phyloP scores from a whole-genome alignment of 345 rosid genomes.

The Physaria fendleri region DNA sequence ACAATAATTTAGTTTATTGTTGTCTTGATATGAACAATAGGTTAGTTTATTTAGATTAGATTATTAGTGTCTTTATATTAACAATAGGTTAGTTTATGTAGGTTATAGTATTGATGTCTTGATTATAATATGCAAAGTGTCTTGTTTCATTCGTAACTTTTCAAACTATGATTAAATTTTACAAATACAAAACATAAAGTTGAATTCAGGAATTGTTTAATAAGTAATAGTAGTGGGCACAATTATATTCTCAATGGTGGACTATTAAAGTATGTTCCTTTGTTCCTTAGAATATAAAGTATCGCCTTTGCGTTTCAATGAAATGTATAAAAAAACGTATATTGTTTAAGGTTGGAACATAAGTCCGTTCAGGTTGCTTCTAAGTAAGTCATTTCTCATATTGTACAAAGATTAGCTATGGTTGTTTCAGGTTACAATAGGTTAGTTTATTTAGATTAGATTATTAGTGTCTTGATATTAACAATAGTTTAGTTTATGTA shows the following conservation, averaged over 20 bases:
- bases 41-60: no score
- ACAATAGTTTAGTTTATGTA: no score
- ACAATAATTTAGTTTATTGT: no score
- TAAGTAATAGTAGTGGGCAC: conserved; percentile 10
- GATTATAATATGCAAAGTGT: background rate
- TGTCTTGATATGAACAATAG: no score
- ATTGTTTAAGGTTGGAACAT: conserved; percentile 4
- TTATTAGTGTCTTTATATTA: no score
- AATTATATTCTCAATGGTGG: conserved; percentile 27
- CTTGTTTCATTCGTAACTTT: conserved; percentile 14
- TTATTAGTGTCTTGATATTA: no score
- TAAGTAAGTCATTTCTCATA: background rate
- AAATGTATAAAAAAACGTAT: background rate
- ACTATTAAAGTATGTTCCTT: conserved; percentile 28
- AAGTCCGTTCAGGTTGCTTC: background rate
- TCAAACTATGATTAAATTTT: conserved; percentile 5
- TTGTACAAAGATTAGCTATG: no score
- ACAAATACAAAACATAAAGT: background rate
- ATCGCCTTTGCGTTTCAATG: conserved; percentile 6
- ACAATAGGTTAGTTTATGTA: no score
- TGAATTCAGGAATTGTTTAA: conserved; percentile 10
- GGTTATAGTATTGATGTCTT: background rate
- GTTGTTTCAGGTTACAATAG: no score
- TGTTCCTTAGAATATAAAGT: conserved; percentile 16
- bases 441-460: no score